These are phyloP conservation scores for Geranomyces michiganensis DNA, from an alignment of 192 early-diverging fungal species.

Conservation along the genomic window DNA sequence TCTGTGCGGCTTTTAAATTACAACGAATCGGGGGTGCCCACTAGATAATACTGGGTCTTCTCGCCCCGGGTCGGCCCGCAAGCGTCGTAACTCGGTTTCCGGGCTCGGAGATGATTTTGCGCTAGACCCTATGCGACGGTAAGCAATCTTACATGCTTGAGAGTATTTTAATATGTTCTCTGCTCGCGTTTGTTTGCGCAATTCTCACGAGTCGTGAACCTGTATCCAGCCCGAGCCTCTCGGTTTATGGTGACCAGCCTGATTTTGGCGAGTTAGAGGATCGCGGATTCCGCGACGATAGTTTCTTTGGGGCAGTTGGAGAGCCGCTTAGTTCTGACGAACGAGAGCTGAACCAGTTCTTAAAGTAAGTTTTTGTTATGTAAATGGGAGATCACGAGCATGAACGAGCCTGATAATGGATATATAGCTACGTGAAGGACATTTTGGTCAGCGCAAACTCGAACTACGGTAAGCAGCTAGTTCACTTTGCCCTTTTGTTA, in stretches of 20 bases:
- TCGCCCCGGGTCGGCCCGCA: constrained; percentile 6
- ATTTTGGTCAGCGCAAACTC: constrained; percentile 10
- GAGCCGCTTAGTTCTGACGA: neutral
- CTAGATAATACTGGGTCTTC: neutral
- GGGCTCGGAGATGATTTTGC: constrained; percentile 5
- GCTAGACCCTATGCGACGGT: constrained; percentile 11
- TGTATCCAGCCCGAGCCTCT: too few relatives aligned
- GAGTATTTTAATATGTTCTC: too few relatives aligned
- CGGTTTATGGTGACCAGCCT: neutral
- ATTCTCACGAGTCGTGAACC: neutral
- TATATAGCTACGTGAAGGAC: constrained; percentile 28
- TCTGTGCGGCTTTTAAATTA: too few relatives aligned
- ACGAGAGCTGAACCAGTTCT: constrained; percentile 6
- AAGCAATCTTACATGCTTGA: neutral
- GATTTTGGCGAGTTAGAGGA: neutral
- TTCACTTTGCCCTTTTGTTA: too few relatives aligned
- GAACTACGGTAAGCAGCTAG: constrained; percentile 9
- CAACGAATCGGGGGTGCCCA: too few relatives aligned
- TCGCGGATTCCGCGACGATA: neutral
- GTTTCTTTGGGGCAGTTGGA: neutral
- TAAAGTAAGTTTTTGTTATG: constrained; percentile 12
- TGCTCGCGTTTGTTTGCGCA: too few relatives aligned
- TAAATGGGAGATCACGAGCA: neutral
- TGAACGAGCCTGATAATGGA: neutral
- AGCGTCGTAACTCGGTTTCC: neutral